These are phyloP conservation scores for Xylaria bambusicola DNA, from an alignment of 495 filamentous ascomycete species.

Conservation along the genomic window DNA sequence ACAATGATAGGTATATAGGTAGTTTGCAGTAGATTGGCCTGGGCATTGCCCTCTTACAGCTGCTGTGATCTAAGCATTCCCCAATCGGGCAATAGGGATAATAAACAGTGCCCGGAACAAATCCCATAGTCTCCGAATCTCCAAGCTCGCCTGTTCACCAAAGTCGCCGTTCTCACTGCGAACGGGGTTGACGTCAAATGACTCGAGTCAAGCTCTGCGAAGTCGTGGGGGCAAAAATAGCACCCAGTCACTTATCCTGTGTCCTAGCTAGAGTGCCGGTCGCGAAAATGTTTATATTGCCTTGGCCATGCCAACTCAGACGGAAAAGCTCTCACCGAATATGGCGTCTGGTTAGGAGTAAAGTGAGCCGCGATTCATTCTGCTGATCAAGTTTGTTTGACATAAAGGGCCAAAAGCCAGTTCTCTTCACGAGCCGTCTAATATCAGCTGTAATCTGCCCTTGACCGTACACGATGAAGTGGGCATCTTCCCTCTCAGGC, in stretches of 20 bases:
- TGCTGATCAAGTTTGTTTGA: background rate
- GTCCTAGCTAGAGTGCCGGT: background rate
- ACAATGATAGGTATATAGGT: slow-evolving; percentile 5
- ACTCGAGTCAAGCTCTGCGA: background rate
- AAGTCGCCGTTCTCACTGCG: background rate
- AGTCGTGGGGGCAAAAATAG: background rate
- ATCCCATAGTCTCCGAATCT: background rate
- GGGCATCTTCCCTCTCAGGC: slow-evolving; percentile 15
- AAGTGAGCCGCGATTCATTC: background rate
- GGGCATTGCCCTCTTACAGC: background rate
- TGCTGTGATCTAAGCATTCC: background rate
- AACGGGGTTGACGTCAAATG: background rate
- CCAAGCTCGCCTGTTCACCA: background rate
- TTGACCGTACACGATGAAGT: slow-evolving; percentile 11
- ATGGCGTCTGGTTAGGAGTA: background rate
- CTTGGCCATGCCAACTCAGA: background rate
- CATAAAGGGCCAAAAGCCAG: background rate
- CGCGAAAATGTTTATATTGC: slow-evolving; percentile 14
- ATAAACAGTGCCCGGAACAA: slow-evolving; percentile 5
- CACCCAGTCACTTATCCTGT: background rate
- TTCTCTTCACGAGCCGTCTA: background rate
- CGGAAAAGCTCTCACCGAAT: background rate
- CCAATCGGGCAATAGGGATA: slow-evolving; percentile 12
- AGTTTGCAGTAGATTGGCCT: background rate
- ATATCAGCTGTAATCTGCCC: background rate